These are phyloP conservation scores for Coemansia guatemalensis DNA, from an alignment of 192 early-diverging fungal species.

Conservation along the genomic window DNA sequence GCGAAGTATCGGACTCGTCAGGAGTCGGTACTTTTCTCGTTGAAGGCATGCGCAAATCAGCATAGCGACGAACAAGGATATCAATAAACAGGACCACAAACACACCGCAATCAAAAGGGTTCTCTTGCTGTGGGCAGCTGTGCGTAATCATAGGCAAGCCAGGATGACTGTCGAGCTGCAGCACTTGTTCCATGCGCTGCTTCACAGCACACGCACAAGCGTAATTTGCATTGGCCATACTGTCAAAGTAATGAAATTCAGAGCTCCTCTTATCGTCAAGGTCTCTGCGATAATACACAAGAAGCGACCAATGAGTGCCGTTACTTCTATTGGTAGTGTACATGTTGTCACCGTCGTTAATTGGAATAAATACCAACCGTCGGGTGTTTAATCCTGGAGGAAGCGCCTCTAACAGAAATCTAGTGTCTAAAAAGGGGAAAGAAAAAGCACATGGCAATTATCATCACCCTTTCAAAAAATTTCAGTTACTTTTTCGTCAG, in stretches of 20 bases:
- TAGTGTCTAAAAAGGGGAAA: not conserved
- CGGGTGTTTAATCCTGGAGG: constrained; percentile 17
- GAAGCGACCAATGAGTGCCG: constrained; percentile 41
- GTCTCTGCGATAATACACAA: constrained; percentile 14
- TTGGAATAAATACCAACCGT: constrained; percentile 29
- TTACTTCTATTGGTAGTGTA: constrained; percentile 1
- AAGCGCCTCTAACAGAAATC: constrained; percentile 11
- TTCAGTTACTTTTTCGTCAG: not conserved
- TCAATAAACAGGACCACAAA: constrained; percentile 49
- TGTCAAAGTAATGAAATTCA: constrained; percentile 50
- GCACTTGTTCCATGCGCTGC: constrained; percentile 6
- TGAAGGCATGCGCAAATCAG: constrained; percentile 17
- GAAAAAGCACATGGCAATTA: not conserved
- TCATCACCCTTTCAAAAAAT: not conserved
- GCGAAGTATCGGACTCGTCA: not conserved
- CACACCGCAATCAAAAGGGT: constrained; percentile 41
- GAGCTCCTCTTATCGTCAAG: not conserved
- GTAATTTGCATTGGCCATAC: constrained; percentile 43
- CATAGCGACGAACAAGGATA: constrained; percentile 38
- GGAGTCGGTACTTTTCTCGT: not conserved
- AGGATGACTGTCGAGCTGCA: not conserved
- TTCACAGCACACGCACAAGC: constrained; percentile 20
- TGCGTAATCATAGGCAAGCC: constrained; percentile 30
- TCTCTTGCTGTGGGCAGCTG: constrained; percentile 53
- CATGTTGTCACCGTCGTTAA: constrained; percentile 23